Evolutionary conservation across 768 basidiomycete species (phyloP).

Genomic region (Phaeotremella fagi): DNA sequence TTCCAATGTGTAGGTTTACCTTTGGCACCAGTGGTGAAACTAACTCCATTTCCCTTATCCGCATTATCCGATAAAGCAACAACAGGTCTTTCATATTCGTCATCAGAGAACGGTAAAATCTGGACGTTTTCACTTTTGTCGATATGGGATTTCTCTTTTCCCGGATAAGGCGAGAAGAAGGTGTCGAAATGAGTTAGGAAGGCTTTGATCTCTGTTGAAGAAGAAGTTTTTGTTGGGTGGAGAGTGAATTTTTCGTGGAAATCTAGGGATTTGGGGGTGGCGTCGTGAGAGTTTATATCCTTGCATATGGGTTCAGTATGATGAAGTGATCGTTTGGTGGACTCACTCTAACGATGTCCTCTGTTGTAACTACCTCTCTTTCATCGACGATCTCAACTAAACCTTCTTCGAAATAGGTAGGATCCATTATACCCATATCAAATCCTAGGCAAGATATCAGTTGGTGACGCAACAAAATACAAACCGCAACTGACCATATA

Average conservation of each 20-base stretch:
- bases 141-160: constrained; percentile 54
- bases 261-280: constrained; percentile 67
- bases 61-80: constrained; percentile 8
- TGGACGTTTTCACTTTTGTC: constrained; percentile 50
- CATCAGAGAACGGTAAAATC: constrained; percentile 44
- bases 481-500: too few relatives aligned
- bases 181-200: constrained; percentile 93
- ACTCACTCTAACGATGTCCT: constrained; percentile 81
- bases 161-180: constrained; percentile 67
- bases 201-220: constrained; percentile 29
- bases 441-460: too few relatives aligned
- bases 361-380: constrained; percentile 79
- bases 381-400: constrained; percentile 85
- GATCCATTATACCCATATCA: constrained; percentile 76
- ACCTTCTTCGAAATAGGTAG: constrained; percentile 70
- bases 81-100: constrained; percentile 25
- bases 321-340: background rate
- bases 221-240: constrained; percentile 47
- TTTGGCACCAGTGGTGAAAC: constrained; percentile 79
- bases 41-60: constrained; percentile 9
- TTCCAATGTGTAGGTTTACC: constrained; percentile 95
- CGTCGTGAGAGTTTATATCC: constrained; percentile 69
- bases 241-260: constrained; percentile 75
- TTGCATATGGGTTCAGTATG: constrained; percentile 41
- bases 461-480: too few relatives aligned